phyloP scores from a whole-genome alignment of 202 grass and related monocot species.

The Setaria viridis region DNA sequence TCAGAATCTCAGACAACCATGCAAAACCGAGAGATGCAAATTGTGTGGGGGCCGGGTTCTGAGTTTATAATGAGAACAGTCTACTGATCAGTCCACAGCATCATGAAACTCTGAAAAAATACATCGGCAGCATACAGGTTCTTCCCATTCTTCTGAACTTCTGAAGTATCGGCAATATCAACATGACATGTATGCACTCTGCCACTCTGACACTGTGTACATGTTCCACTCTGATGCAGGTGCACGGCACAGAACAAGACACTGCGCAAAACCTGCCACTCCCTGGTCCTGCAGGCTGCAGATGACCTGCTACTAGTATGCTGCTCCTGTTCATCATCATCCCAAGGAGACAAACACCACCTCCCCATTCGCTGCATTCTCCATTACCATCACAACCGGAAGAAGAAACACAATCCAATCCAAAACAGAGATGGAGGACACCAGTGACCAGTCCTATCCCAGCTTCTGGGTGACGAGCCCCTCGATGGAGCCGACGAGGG shows the following conservation, averaged over 20 bases:
- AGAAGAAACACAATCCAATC: background rate
- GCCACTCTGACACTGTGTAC: background rate
- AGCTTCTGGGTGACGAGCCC: constrained; percentile 71
- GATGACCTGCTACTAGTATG: background rate
- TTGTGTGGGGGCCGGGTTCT: background rate
- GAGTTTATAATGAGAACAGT: background rate
- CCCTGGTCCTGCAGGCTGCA: background rate
- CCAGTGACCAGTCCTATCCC: constrained; percentile 18
- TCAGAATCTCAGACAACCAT: background rate
- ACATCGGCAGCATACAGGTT: background rate
- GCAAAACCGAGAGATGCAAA: background rate
- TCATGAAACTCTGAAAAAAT: background rate
- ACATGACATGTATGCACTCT: background rate
- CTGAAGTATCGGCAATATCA: background rate
- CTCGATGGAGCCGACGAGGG: constrained; percentile 71
- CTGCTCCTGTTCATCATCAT: background rate
- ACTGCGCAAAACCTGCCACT: constrained; percentile 1
- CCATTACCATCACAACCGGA: constrained; percentile 11
- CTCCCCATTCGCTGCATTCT: background rate
- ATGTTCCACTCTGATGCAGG: constrained; percentile 13
- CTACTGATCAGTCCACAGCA: background rate
- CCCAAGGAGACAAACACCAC: background rate
- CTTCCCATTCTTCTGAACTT: background rate
- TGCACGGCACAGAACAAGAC: constrained; percentile 33
- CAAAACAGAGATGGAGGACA: background rate